Percentiles rank a stretch among this genome's conserved stretches.
These are phyloP conservation scores for Coemansia sp. DNA, from an alignment of 371 early-diverging fungal genomes.

Conservation along the genomic window DNA sequence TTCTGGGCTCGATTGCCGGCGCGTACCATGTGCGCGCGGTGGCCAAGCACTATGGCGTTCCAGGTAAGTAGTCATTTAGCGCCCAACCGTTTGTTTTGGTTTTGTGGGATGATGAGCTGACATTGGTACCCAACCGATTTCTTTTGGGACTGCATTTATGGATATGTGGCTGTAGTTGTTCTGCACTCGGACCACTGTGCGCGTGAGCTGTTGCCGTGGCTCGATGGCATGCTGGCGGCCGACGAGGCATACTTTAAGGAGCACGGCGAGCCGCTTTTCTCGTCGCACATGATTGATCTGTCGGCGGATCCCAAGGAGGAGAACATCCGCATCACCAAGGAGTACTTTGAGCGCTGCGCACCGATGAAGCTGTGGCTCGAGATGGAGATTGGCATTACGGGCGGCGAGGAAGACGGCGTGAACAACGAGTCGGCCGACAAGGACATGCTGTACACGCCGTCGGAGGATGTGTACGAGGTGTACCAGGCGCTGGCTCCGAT, in stretches of 20 bases:
- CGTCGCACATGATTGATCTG: conserved; percentile 94
- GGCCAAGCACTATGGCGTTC: conserved; percentile 86
- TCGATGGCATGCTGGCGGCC: conserved; percentile 90
- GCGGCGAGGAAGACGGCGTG: conserved; percentile 95
- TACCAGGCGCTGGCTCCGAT: conserved; percentile 76
- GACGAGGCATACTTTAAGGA: conserved; percentile 88
- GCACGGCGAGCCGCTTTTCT: conserved; percentile 90
- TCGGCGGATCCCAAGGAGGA: conserved; percentile 87
- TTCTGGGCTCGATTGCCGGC: conserved; percentile 86
- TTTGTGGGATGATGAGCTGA: neutral
- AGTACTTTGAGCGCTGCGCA: conserved; percentile 87
- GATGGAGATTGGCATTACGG: conserved; percentile 95
- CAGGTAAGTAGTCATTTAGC: conserved; percentile 46
- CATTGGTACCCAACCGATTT: neutral
- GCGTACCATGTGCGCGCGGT: conserved; percentile 84
- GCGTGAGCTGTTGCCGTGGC: conserved; percentile 91
- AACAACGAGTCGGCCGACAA: conserved; percentile 89
- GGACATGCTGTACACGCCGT: conserved; percentile 83
- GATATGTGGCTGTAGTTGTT: conserved; percentile 55
- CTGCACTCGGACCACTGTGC: conserved; percentile 94
- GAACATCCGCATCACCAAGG: conserved; percentile 81
- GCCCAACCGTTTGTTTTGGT: neutral
- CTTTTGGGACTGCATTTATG: no score
- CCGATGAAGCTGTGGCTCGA: conserved; percentile 80
- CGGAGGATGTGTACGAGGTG: conserved; percentile 90